These are phyloP conservation scores for Phaffomyces antillensis DNA, from an alignment of 805 yeast genomes.

Conservation along the genomic window DNA sequence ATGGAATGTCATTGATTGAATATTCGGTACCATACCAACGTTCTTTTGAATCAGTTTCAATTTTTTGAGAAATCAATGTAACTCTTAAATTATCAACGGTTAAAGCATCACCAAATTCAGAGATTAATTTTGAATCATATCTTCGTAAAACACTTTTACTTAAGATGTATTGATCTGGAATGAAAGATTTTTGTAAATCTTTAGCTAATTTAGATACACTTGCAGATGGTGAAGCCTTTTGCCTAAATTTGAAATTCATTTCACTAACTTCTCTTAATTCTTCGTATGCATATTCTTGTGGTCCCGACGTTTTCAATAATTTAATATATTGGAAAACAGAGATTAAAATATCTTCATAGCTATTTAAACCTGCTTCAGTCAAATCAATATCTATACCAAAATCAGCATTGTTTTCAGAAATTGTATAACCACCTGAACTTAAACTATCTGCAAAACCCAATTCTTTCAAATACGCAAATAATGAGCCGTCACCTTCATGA, in stretches of 20 bases:
- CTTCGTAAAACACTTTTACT: slow-evolving; percentile 49
- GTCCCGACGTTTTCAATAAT: slow-evolving; percentile 48
- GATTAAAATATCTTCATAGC: slow-evolving; percentile 55
- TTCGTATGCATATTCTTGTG: slow-evolving; percentile 73
- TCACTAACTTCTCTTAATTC: slow-evolving; percentile 66
- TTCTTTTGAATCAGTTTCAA: slow-evolving; percentile 49
- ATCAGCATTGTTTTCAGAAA: slow-evolving; percentile 59
- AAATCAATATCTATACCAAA: slow-evolving; percentile 70
- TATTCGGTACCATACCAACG: slow-evolving; percentile 92
- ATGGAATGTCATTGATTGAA: slow-evolving; percentile 37
- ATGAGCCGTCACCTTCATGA: slow-evolving; percentile 87
- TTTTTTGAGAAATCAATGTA: slow-evolving; percentile 44
- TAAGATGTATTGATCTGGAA: slow-evolving; percentile 62
- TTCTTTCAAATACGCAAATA: slow-evolving; percentile 60
- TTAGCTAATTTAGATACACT: slow-evolving; percentile 68
- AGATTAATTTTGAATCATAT: slow-evolving; percentile 50
- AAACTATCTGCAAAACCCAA: slow-evolving; percentile 76
- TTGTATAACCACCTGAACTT: slow-evolving; percentile 62
- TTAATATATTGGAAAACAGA: slow-evolving; percentile 68
- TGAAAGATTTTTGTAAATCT: slow-evolving; percentile 44
- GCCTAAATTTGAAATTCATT: slow-evolving; percentile 71
- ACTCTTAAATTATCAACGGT: slow-evolving; percentile 55
- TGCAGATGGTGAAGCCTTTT: slow-evolving; percentile 62
- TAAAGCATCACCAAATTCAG: slow-evolving; percentile 41
- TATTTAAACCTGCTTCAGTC: slow-evolving; percentile 60